Base-by-base conservation (phyloP, 2,329 filamentous ascomycete species). In the Scedosporium apiospermum region DNA sequence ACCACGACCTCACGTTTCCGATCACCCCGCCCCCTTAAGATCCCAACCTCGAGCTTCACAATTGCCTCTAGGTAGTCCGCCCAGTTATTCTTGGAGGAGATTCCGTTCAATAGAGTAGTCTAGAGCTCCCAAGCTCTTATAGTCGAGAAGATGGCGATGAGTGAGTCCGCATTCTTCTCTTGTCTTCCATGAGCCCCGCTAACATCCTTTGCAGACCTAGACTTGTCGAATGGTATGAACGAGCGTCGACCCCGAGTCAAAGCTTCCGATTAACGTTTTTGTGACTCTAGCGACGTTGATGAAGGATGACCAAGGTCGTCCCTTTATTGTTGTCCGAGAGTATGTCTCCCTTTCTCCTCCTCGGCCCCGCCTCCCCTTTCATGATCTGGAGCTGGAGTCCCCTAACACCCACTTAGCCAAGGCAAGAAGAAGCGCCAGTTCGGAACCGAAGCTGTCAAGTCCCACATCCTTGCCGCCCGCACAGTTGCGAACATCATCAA, bases 261-360 rank as follows among this genome's bases (percentile, higher is more conserved):
- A 41, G n/a, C 62, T 49, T 38, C 46, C 34, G 44, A 69, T 67
- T 66, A 60, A 67, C 64, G 27, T 46, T 55, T n/a, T 61, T 62
- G 64, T 12, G 16, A 16, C 49, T 66, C 67, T 64, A 88, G 86
- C 86, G 73, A 74, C 82, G 74, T 79, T 99, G 76, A 86, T 97
- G 82, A 96, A 96, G 82, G 95, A 99, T 83, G 95, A 99, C 80
- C 88, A 95, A 76, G 95, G 95, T 66, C 87, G 95, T 73, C 95
- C 95, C 46, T 99, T 99, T 77, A 99, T 99, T 74, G 88, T 99
- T 67, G 95, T 99, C 70, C 85, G 95, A 88, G 95, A 99, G 91
- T 96, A 84, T 70, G 90, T 84, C 60, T 46, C 58, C 49, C 42
- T 57, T 61, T 21, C n/a, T 12, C 44, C 46, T 58, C 60, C 60